Conservation (phyloP, 1,139 yeast species). For the Scheffersomyces illinoinensis region DNA sequence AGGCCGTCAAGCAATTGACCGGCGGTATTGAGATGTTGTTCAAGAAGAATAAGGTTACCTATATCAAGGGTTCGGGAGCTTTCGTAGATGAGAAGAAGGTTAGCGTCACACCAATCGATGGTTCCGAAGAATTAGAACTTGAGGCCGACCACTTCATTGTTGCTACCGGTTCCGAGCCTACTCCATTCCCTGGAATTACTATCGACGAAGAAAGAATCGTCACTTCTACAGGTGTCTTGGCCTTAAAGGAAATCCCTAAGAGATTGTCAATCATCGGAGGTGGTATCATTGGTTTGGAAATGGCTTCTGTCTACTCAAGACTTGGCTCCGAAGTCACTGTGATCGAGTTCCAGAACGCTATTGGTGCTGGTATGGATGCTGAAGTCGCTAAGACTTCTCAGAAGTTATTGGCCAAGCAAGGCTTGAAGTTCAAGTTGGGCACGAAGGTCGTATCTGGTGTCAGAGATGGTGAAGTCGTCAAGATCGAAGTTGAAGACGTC, state of each 20-base stretch:
- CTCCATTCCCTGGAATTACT: constrained; percentile 98
- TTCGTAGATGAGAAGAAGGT: constrained; percentile 80
- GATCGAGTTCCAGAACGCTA: constrained; percentile 83
- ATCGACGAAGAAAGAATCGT: constrained; percentile 98
- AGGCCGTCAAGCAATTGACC: constrained; percentile 85
- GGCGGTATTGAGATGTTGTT: constrained; percentile 92
- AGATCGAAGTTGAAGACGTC: constrained; percentile 85
- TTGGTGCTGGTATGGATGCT: constrained; percentile 95
- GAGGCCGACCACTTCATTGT: constrained; percentile 87
- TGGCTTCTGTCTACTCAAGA: constrained; percentile 98
- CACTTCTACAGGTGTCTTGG: constrained; percentile 89
- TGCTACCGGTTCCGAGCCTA: constrained; percentile 98
- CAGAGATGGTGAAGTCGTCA: constrained; percentile 85
- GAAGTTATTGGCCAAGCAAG: constrained; percentile 91
- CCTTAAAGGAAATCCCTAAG: constrained; percentile 88
- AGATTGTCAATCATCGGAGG: constrained; percentile 94
- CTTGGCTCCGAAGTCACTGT: constrained; percentile 95
- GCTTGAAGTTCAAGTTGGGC: constrained; percentile 87
- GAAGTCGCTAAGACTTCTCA: constrained; percentile 91
- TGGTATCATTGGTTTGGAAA: constrained; percentile 98
- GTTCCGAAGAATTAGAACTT: constrained; percentile 61
- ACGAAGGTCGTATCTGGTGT: constrained; percentile 88
- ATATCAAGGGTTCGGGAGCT: constrained; percentile 91
- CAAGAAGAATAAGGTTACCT: constrained; percentile 93
- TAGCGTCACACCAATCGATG: constrained; percentile 84